phyloP scores from a whole-genome alignment of 805 yeast species.

The Kurtzmaniella cleridarum region DNA sequence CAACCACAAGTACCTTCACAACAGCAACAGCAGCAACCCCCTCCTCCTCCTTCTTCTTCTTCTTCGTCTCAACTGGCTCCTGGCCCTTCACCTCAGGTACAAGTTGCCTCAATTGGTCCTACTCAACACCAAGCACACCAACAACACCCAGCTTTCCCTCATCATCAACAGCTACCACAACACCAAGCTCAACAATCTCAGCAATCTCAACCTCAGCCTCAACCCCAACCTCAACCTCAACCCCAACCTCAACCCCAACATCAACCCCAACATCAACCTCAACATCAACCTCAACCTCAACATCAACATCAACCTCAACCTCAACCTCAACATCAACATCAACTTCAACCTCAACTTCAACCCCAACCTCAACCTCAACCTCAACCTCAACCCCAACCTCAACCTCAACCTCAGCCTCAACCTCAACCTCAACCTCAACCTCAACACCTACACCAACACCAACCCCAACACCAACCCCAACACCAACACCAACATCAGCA shows the following conservation, averaged over 20 bases:
- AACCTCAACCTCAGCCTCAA: constrained; percentile 1
- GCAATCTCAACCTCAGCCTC: constrained; percentile 11
- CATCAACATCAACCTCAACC: constrained; percentile 8
- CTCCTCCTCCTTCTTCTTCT: constrained; percentile 1
- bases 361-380: constrained; percentile 6
- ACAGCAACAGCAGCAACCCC: constrained; percentile 10
- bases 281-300: constrained; percentile 5
- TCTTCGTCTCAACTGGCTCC: neutral
- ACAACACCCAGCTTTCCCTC: neutral
- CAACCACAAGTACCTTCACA: constrained; percentile 6
- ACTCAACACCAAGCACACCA: constrained; percentile 8
- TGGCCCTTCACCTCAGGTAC: constrained; percentile 1
- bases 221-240: constrained; percentile 6
- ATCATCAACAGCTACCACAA: constrained; percentile 4
- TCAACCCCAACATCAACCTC: constrained; percentile 6
- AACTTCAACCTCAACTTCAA: constrained; percentile 5
- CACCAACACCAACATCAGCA: constrained; percentile 4
- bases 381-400: constrained; percentile 4
- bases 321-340: constrained; percentile 10
- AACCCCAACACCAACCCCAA: constrained; percentile 5
- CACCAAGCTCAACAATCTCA: constrained; percentile 12
- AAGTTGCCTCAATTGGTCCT: constrained; percentile 3
- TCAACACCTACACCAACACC: constrained; percentile 4
- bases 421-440: constrained; percentile 3
- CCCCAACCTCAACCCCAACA: constrained; percentile 7